Percentiles rank a stretch among this genome's conserved stretches.
Conservation (phyloP, 2,329 filamentous ascomycete species). For the Pseudocercospora eumusae region DNA sequence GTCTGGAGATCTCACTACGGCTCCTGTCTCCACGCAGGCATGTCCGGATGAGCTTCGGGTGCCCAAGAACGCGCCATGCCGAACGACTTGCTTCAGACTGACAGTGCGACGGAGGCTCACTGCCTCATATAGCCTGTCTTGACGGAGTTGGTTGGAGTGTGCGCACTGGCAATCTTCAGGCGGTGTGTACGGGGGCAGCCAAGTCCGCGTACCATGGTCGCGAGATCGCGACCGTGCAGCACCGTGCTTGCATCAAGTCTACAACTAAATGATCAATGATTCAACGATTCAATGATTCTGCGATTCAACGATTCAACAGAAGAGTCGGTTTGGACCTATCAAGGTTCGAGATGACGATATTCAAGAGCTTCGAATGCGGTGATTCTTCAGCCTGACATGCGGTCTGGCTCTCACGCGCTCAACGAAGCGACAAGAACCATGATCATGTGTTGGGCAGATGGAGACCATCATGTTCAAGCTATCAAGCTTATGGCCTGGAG, state of each 20-base stretch:
- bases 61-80: constrained; percentile 9
- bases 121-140: not conserved
- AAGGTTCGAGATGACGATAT: not conserved
- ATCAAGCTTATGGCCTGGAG: not conserved
- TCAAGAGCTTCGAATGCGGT: constrained; percentile 2
- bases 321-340: not conserved
- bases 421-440: not conserved
- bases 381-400: not conserved
- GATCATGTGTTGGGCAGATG: not conserved
- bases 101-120: not conserved
- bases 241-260: not conserved
- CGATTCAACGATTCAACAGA: not conserved
- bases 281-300: not conserved
- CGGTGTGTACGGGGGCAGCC: not conserved
- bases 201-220: not conserved
- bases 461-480: not conserved
- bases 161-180: constrained; percentile 7
- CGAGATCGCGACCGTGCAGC: not conserved
- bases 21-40: not conserved
- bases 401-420: not conserved
- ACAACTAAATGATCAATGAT: not conserved
- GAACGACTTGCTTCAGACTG: not conserved
- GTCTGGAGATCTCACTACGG: constrained; percentile 6
- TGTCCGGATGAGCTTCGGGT: constrained; percentile 7
- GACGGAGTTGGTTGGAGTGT: not conserved